These are phyloP conservation scores for Hypoxylon sp. DNA, from an alignment of 2,329 filamentous ascomycete genomes.

Conservation along the genomic window DNA sequence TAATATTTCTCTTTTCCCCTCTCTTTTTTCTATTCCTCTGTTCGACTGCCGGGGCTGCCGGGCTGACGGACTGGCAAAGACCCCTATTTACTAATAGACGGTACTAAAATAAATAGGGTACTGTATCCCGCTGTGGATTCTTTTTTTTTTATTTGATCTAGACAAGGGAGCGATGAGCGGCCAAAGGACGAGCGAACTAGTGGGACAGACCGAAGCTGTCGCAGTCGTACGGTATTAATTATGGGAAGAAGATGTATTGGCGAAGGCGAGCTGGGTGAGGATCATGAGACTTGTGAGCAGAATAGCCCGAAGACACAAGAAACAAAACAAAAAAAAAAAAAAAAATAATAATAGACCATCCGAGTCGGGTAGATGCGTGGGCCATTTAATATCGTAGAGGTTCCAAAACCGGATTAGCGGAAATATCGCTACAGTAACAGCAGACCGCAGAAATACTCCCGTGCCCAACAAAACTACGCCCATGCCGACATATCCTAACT, in stretches of 20 bases:
- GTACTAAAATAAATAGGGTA: constrained; percentile 27
- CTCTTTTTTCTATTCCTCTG: constrained; percentile 15
- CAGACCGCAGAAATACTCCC: constrained; percentile 5
- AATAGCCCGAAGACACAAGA: constrained; percentile 4
- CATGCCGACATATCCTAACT: background rate
- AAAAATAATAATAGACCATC: constrained; percentile 11
- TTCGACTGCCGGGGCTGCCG: too few relatives aligned
- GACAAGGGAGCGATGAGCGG: constrained; percentile 23
- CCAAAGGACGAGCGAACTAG: constrained; percentile 25
- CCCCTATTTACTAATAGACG: constrained; percentile 27
- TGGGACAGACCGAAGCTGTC: constrained; percentile 14
- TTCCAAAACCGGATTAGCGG: constrained; percentile 16
- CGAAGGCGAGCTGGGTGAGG: background rate
- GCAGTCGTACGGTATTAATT: constrained; percentile 18
- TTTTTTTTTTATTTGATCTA: constrained; percentile 24
- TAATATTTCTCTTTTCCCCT: constrained; percentile 9
- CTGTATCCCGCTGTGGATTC: constrained; percentile 27
- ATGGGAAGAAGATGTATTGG: constrained; percentile 4
- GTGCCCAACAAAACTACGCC: too few relatives aligned
- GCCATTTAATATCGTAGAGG: constrained; percentile 24
- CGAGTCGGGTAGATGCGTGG: constrained; percentile 21
- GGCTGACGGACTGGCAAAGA: constrained; percentile 13
- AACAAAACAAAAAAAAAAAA: constrained; percentile 7
- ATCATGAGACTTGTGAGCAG: constrained; percentile 1
- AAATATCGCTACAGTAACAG: constrained; percentile 6